Evolutionary conservation across 345 rosid genomes (phyloP).

Genomic region (Odontarrhena argentea): DNA sequence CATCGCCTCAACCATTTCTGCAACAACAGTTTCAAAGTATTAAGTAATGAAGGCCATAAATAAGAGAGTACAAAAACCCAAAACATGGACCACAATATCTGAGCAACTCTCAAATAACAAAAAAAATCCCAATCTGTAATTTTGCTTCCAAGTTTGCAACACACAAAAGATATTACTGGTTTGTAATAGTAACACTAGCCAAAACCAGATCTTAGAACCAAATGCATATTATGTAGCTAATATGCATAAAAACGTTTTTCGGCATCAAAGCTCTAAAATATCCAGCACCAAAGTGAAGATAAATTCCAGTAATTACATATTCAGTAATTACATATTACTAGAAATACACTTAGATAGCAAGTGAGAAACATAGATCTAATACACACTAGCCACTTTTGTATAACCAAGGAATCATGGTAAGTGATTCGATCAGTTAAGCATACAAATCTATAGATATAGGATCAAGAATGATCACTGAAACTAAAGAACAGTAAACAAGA

Average conservation of each 20-base stretch:
- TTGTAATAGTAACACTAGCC: background rate
- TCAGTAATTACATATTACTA: background rate
- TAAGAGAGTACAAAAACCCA: background rate
- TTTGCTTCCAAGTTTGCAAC: slow-evolving; percentile 1
- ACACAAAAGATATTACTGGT: background rate
- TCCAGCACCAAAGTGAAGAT: background rate
- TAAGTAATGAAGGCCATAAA: background rate
- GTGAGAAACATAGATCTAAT: slow-evolving; percentile 22
- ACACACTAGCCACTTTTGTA: background rate
- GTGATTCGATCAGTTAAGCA: background rate
- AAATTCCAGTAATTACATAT: background rate
- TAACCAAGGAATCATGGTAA: background rate
- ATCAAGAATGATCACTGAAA: slow-evolving; percentile 17
- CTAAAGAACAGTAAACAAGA: background rate
- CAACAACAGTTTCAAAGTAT: slow-evolving; percentile 9
- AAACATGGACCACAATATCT: background rate
- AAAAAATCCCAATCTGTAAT: background rate
- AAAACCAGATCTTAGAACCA: slow-evolving; percentile 27
- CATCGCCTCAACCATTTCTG: slow-evolving; percentile 75
- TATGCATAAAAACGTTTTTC: background rate
- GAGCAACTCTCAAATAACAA: slow-evolving; percentile 8
- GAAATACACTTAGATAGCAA: background rate
- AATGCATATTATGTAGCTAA: background rate
- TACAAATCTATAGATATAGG: background rate
- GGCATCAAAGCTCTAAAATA: background rate